Conservation (phyloP, 1,139 yeast genomes). For the Zygosaccharomyces sapae region DNA sequence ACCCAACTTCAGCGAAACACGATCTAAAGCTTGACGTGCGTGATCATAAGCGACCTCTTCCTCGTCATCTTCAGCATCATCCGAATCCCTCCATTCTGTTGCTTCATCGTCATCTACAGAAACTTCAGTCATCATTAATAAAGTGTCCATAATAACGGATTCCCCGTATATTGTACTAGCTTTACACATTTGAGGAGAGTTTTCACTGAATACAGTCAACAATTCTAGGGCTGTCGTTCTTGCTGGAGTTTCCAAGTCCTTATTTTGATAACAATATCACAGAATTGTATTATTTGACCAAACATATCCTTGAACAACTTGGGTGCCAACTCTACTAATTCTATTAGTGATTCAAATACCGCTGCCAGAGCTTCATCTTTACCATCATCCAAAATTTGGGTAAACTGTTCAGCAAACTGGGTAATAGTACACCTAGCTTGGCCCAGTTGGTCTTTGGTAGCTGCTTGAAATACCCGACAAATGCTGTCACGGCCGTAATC, state of each 20-base stretch:
- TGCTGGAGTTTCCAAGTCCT: conserved; percentile 71
- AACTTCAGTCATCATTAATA: conserved; percentile 88
- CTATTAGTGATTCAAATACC: conserved; percentile 85
- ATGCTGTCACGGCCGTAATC: conserved; percentile 88
- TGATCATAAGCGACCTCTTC: conserved; percentile 87
- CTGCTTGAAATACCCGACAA: conserved; percentile 81
- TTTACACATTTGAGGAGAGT: conserved; percentile 94
- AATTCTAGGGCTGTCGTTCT: conserved; percentile 86
- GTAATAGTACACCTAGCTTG: conserved; percentile 69
- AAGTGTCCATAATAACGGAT: conserved; percentile 66
- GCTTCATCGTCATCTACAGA: conserved; percentile 80
- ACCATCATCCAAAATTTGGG: conserved; percentile 78
- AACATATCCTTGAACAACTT: conserved; percentile 90
- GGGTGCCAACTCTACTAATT: conserved; percentile 89
- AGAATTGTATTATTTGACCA: conserved; percentile 76
- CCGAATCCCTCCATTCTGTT: conserved; percentile 81
- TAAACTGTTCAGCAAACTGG: conserved; percentile 76
- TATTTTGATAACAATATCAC: conserved; percentile 78
- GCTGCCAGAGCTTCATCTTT: conserved; percentile 78
- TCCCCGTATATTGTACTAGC: conserved; percentile 68
- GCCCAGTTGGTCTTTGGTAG: conserved; percentile 79
- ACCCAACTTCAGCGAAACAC: conserved; percentile 77
- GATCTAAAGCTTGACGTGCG: conserved; percentile 89
- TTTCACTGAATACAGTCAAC: conserved; percentile 84
- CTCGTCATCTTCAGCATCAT: conserved; percentile 74